Evolutionary conservation across 768 basidiomycete species (phyloP), one percentile per base, ranked within the genome.

Genomic region (Boletus reticulatus): DNA sequence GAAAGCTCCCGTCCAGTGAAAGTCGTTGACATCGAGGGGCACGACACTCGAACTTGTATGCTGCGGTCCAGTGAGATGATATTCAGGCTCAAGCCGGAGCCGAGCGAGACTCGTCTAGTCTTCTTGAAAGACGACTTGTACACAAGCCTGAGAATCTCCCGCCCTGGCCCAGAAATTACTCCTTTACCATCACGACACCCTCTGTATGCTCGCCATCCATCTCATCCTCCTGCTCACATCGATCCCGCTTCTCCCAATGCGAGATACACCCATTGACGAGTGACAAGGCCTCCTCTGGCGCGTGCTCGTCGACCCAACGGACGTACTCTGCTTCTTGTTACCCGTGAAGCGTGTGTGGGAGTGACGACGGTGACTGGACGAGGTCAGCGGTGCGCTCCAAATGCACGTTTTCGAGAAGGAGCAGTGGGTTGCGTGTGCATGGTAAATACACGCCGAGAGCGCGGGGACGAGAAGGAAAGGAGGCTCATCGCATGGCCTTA

Each of bases 321-420:
- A 97, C 91, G 70, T 99, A 99, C 75, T 98, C 97, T 4, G 88
- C 81, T 67, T 98, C 94, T 55, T 91, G 88, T 96, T 97, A 98
- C 0, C 89, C 89, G 66, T 98, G 94, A 53, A 94, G 71, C 47
- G 82, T 80, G 68, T 99, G 93, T 13, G 96, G 96, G 38, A 99
- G 78, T 8, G 89, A 82, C 51, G 92, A 78, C 0, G 91, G 87
- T 2, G 92, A 92, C 10, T 92, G 85, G 24, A 98, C 94, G 34
- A 97, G 78, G 7, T 89, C 91, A 6, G 75, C 73, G 0, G 94
- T 97, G 47, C 83, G 79, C 24, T 79, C 80, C 52, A 98, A 77
- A 49, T 82, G 75, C 2, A 76, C 69, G 48, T 89, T 92, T 43
- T 96, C 93, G 14, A 96, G 78, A 79, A 98, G 98, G 36, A 98